phyloP scores from a whole-genome alignment of 2,329 filamentous ascomycete species.

The Dryadomyces sulphureus region DNA sequence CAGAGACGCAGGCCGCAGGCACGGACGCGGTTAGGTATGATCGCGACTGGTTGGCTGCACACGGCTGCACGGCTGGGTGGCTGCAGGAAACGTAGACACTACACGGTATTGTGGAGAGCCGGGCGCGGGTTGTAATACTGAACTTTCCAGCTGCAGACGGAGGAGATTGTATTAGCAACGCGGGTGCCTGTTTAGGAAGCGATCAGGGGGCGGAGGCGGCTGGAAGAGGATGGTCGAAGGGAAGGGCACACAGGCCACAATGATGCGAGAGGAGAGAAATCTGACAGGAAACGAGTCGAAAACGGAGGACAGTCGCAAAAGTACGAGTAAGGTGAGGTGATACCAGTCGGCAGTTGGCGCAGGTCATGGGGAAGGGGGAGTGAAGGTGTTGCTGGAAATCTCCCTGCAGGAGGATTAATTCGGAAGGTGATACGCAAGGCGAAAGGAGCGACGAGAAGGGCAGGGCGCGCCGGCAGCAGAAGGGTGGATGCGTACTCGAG shows the following conservation, averaged over 20 bases:
- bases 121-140: background rate
- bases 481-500: background rate
- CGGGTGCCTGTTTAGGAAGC: background rate
- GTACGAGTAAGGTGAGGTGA: no score
- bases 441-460: background rate
- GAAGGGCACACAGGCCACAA: background rate
- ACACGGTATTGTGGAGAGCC: background rate
- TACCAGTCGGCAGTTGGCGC: no score
- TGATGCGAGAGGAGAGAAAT: no score
- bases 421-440: no score
- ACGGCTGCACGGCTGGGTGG: background rate
- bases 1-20: no score
- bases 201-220: background rate
- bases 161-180: background rate
- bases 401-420: no score
- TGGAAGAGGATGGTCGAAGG: no score
- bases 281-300: no score
- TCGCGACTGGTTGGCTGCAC: no score
- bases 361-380: no score
- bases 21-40: background rate
- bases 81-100: background rate
- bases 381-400: no score
- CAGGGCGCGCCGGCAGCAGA: background rate
- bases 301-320: no score
- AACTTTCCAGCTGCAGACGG: background rate